Base-by-base conservation (phyloP, 75 land plant genomes). In the Sequoiadendron giganteum region DNA sequence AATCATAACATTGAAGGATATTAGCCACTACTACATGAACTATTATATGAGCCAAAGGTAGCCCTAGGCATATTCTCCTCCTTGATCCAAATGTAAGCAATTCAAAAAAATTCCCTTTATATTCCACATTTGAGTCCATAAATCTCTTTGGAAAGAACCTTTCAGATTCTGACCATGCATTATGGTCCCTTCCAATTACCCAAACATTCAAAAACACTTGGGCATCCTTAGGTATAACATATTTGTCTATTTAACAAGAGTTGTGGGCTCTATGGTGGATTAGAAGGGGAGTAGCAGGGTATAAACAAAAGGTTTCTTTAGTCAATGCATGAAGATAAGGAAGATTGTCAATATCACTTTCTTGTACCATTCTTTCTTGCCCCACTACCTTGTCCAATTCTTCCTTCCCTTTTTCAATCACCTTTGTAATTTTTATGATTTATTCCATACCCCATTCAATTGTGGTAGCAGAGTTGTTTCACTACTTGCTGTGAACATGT, bases 201-300 rank as follows among this genome's bases (percentile, higher is more conserved):
- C 92, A 94, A 1, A 91, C 89, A 83, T 96, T 93, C 36, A 93
- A 90, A 14, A 93, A 88, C 25, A 93, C 85, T 13, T 90, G 90
- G 25, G 96, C 30, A 58, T 86, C 81, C 68, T 91, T 90, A n/a
- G 97, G 96, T 49, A 96, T 90, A 89, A 82, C 81, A 90, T 92
- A 95, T 86, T 93, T 96, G 48, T 87, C 86, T 83, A 94, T 86
- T 48, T 92, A 90, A 86, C 91, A 91, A 72, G 77, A 70, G 13
- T 90, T 92, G 21, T 87, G 11, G 14, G 95, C 90, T 34, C 86
- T 82, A 28, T 92, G 92, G 1, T 95, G 96, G 21, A 92, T 91
- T 34, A 95, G 91, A 78, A 96, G 90, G 0, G 97, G 95, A 16
- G 93, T 91, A 2, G 95, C 89, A 5, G 97, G 97, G 91, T 96